These are phyloP conservation scores for Syzygium oleosum DNA, from an alignment of 345 rosid species.

Conservation along the genomic window DNA sequence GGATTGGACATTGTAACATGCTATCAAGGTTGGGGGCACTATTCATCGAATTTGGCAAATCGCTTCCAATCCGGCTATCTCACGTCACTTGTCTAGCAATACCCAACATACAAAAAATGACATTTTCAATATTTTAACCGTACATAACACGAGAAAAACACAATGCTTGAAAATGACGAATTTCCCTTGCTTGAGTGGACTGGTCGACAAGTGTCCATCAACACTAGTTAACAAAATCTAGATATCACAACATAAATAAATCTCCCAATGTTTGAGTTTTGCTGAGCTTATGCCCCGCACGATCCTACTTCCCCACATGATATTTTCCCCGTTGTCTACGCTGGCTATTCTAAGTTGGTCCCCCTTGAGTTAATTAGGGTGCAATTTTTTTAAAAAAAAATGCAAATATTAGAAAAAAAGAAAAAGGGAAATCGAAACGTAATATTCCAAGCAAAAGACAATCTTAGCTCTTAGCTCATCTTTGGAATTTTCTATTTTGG, in stretches of 20 bases:
- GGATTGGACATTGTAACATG: background rate
- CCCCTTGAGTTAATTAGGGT: background rate
- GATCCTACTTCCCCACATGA: constrained; percentile 17
- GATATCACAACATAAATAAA: background rate
- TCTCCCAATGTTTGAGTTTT: background rate
- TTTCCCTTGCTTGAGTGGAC: background rate
- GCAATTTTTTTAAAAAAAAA: background rate
- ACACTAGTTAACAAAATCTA: background rate
- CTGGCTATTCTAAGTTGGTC: background rate
- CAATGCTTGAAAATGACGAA: background rate
- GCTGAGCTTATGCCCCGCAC: constrained; percentile 9
- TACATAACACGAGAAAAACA: background rate
- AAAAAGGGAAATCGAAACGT: background rate
- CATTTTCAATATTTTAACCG: background rate
- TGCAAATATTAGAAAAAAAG: background rate
- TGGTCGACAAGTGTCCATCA: background rate
- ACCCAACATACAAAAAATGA: background rate
- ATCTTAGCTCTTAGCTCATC: background rate
- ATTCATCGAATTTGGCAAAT: background rate
- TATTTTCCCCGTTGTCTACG: constrained; percentile 1
- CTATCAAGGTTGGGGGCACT: fast-evolving
- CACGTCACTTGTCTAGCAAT: background rate
- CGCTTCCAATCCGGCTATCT: background rate
- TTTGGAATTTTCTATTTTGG: background rate
- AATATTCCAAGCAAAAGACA: background rate